Evolutionary conservation across 2,329 filamentous ascomycete genomes (phyloP).

Genomic region (Diaporthe batatas): DNA sequence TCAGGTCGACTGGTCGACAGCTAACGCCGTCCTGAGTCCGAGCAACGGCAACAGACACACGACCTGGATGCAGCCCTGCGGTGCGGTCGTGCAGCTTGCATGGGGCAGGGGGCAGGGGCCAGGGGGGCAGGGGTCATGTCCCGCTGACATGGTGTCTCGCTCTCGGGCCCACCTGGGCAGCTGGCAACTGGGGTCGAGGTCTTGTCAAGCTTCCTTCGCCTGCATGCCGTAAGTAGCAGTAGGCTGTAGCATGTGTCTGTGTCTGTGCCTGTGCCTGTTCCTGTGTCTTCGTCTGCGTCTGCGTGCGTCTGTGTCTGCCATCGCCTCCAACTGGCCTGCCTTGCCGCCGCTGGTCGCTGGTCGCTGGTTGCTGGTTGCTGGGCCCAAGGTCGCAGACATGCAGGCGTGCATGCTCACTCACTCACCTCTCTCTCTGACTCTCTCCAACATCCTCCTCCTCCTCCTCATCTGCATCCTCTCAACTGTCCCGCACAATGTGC

Average conservation of each 20-base stretch:
- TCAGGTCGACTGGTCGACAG: background rate
- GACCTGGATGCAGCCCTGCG: constrained; percentile 19
- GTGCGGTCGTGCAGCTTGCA: constrained; percentile 1
- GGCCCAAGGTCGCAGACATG: no score
- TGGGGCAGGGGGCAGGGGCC: constrained; percentile 1
- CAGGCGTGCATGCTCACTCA: background rate
- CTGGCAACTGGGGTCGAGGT: background rate
- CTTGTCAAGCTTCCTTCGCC: constrained; percentile 31
- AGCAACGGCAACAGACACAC: constrained; percentile 8
- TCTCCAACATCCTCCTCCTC: no score
- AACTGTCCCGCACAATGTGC: constrained; percentile 2
- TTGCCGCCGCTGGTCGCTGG: constrained; percentile 9
- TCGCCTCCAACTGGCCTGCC: no score
- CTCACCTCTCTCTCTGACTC: background rate
- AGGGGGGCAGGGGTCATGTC: constrained; percentile 3
- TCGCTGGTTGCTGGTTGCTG: no score
- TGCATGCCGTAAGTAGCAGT: background rate
- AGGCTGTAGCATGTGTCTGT: constrained; percentile 29
- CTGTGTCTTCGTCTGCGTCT: no score
- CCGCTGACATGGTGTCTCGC: constrained; percentile 6
- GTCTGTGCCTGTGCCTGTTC: no score
- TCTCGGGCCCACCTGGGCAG: constrained; percentile 8
- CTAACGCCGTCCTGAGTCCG: constrained; percentile 30
- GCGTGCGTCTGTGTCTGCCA: no score
- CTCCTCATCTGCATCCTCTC: background rate